phyloP scores from a whole-genome alignment of 2,329 filamentous ascomycete species.

The Aspergillus melleus region DNA sequence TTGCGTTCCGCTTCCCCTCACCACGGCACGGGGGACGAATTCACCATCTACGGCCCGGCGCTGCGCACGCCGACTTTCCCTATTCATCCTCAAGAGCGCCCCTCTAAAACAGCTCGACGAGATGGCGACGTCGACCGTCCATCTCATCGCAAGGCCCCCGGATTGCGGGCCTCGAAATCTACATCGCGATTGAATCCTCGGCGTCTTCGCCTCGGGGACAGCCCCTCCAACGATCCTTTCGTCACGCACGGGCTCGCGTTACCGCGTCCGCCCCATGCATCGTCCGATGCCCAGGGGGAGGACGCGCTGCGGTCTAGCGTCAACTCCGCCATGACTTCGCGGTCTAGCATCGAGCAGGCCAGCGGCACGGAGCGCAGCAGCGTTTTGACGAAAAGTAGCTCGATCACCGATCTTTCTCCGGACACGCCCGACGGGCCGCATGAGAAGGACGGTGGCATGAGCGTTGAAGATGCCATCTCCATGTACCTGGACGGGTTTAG shows the following conservation, averaged over 20 bases:
- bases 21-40: conserved; percentile 9
- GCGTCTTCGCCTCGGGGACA: conserved; percentile 20
- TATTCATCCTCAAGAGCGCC: conserved; percentile 18
- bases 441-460: conserved; percentile 54
- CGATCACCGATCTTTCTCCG: conserved; percentile 60
- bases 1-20: conserved; percentile 20
- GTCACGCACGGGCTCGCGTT: conserved; percentile 28
- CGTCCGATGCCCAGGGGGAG: conserved; percentile 32
- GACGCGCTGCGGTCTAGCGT: conserved; percentile 55
- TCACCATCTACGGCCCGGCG: conserved; percentile 15
- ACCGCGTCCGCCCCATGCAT: conserved; percentile 31
- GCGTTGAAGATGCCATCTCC: conserved; percentile 61
- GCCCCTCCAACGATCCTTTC: conserved; percentile 23
- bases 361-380: conserved; percentile 81
- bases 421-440: conserved; percentile 68
- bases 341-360: conserved; percentile 57
- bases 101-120: conserved; percentile 17
- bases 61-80: conserved; percentile 25
- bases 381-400: conserved; percentile 75
- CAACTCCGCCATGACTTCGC: conserved; percentile 60
- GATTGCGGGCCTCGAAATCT: conserved; percentile 38
- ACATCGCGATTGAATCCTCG: conserved; percentile 32
- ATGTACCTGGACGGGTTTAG: conserved; percentile 62
- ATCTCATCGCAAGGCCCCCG: conserved; percentile 27
- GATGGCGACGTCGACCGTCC: conserved; percentile 26